Percentiles rank a stretch among this genome's conserved stretches.
Evolutionary conservation across 495 filamentous ascomycete species (phyloP).

Genomic region (Podospora tetraspora): DNA sequence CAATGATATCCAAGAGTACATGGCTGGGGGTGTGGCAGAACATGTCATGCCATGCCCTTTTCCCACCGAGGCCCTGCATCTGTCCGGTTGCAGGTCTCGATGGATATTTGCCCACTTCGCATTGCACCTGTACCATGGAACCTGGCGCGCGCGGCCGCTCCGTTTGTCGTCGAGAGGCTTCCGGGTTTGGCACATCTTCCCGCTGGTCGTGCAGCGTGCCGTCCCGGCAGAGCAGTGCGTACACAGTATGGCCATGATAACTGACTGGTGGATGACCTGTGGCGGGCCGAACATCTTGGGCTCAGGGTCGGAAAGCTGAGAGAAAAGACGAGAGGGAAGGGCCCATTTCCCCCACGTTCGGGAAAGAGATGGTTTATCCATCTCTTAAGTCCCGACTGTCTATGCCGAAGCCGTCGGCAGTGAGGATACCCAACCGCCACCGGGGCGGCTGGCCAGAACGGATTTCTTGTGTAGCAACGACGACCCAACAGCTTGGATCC

Average conservation of each 20-base stretch:
- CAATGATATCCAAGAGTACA: neutral
- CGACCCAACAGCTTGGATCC: neutral
- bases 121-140: neutral
- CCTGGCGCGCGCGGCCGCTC: neutral
- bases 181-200: neutral
- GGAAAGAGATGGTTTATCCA: neutral
- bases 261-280: neutral
- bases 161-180: neutral
- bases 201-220: neutral
- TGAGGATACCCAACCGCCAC: neutral
- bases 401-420: neutral
- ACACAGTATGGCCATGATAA: neutral
- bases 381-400: neutral
- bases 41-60: neutral
- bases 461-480: neutral
- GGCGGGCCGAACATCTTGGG: neutral
- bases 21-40: neutral
- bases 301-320: neutral
- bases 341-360: neutral
- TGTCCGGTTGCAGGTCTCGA: neutral
- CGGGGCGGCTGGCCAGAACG: neutral
- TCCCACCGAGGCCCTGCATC: neutral
- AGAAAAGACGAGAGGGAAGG: neutral
- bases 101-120: neutral
- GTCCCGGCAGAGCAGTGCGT: neutral